Evolutionary conservation across 495 filamentous ascomycete species (phyloP), one percentile per base, ranked within the genome.

Genomic region (Penicillium silybi): DNA sequence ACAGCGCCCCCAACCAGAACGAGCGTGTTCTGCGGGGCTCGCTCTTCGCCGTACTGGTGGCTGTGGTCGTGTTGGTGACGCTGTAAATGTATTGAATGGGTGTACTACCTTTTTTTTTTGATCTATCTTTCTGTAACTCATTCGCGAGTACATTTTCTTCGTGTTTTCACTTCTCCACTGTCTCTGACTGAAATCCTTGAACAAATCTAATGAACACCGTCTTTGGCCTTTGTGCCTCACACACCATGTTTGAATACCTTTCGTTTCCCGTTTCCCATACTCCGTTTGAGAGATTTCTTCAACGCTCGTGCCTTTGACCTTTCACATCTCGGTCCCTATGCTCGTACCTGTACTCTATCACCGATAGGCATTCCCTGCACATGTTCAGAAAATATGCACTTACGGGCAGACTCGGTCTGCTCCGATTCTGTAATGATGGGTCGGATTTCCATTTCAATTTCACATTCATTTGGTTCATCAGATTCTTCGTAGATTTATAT

Each of bases 41-140:
- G 16, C 64, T 82, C 62, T 77, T 84, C 52, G 81, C 79, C 13
- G 78, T 78, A 32, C 51, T 83, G 41, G 74, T 83, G 35, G 80
- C 80, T 4, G 61, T 82, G 19, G 69, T 81, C 37, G 82, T 69
- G 50, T 64, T 81, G 56, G 65, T 84, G 44, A 73, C 76, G 48
- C 58, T 83, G 66, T 84, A 73, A 74, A 67, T 39, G 44, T 35
- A 26, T 44, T 48, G 45, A 25, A 41, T 49, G 25, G 19, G 11
- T 32, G 29, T 32, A 29, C 26, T 29, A 29, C n/a, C n/a, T 49
- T 13, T 27, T 29, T 40, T 43, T 18, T 42, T 7, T 50, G 20
- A 32, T 40, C 16, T 23, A 20, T 27, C 37, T 48, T 42, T 25
- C 51, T 52, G 34, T 41, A 41, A 23, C 62, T 53, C 58, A 43